Conservation (phyloP, 306 rosid genomes). For the Vigna reflexopilosa region DNA sequence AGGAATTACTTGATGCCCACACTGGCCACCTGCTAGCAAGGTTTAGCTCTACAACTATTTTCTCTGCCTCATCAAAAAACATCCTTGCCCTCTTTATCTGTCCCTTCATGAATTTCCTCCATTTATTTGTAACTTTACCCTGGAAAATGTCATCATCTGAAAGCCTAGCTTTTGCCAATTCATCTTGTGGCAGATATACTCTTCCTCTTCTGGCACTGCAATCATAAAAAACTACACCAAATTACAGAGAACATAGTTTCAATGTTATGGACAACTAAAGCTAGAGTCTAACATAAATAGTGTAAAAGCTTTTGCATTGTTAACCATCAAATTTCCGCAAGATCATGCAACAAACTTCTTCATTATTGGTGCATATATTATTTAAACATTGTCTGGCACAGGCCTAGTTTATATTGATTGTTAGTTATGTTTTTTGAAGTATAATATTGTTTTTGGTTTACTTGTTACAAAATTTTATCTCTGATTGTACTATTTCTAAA, state of each 20-base stretch:
- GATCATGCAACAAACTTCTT: too few relatives aligned
- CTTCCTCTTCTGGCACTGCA: slow-evolving; percentile 93
- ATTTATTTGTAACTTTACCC: slow-evolving; percentile 76
- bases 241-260: slow-evolving; percentile 6
- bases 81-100: slow-evolving; percentile 87
- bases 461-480: too few relatives aligned
- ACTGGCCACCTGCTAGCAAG: slow-evolving; percentile 95
- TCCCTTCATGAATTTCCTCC: slow-evolving; percentile 86
- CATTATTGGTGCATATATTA: too few relatives aligned
- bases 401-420: background rate
- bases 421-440: background rate
- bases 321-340: too few relatives aligned
- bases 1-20: slow-evolving; percentile 61
- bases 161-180: slow-evolving; percentile 78
- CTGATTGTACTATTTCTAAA: too few relatives aligned
- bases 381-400: background rate
- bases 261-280: background rate
- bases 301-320: too few relatives aligned
- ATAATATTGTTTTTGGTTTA: too few relatives aligned
- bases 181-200: slow-evolving; percentile 91
- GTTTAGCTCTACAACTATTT: slow-evolving; percentile 72
- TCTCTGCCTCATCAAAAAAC: slow-evolving; percentile 93
- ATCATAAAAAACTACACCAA: background rate
- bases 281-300: background rate
- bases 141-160: slow-evolving; percentile 77